These are phyloP conservation scores for Penicillium sclerotigenum DNA, from an alignment of 2,329 filamentous ascomycete species.

Conservation along the genomic window DNA sequence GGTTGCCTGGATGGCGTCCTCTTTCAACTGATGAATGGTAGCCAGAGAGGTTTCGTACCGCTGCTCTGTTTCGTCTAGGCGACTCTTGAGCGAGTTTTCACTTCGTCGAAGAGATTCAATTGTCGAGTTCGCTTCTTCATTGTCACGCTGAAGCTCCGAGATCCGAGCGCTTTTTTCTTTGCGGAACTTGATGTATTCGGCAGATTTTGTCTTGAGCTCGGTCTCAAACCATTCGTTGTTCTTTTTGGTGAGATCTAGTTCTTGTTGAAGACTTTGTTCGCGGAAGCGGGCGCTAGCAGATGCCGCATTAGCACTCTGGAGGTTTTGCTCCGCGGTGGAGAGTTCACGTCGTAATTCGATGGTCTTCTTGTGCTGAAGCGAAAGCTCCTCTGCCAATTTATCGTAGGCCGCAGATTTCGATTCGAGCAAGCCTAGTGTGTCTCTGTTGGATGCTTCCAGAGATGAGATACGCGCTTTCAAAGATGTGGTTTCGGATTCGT, in stretches of 20 bases:
- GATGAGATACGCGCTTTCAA: constrained; percentile 80
- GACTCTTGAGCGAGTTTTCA: constrained; percentile 74
- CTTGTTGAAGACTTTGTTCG: constrained; percentile 84
- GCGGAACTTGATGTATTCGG: constrained; percentile 82
- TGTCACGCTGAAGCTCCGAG: constrained; percentile 79
- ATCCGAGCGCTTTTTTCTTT: constrained; percentile 93
- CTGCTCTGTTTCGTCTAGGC: constrained; percentile 77
- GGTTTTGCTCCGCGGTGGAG: constrained; percentile 73
- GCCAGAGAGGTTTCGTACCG: constrained; percentile 81
- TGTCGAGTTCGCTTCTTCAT: constrained; percentile 77
- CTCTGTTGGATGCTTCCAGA: constrained; percentile 87
- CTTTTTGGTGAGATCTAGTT: constrained; percentile 80
- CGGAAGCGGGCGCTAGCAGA: constrained; percentile 81
- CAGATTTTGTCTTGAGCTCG: constrained; percentile 84
- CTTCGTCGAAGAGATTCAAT: constrained; percentile 75
- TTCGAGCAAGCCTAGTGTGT: constrained; percentile 83
- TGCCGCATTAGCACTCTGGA: constrained; percentile 76
- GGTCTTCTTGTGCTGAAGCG: constrained; percentile 83
- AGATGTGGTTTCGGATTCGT: constrained; percentile 65
- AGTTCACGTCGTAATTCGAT: constrained; percentile 80
- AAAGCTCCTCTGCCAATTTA: constrained; percentile 78
- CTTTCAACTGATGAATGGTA: constrained; percentile 80
- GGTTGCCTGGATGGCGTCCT: constrained; percentile 75
- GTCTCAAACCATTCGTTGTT: constrained; percentile 92
- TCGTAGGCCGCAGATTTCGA: constrained; percentile 86